A percentile compares a stretch with the other conserved stretches of the same genome.
Evolutionary conservation across 148 eudicot genomes (phyloP).

Genomic region (Fallopia convolvulus): DNA sequence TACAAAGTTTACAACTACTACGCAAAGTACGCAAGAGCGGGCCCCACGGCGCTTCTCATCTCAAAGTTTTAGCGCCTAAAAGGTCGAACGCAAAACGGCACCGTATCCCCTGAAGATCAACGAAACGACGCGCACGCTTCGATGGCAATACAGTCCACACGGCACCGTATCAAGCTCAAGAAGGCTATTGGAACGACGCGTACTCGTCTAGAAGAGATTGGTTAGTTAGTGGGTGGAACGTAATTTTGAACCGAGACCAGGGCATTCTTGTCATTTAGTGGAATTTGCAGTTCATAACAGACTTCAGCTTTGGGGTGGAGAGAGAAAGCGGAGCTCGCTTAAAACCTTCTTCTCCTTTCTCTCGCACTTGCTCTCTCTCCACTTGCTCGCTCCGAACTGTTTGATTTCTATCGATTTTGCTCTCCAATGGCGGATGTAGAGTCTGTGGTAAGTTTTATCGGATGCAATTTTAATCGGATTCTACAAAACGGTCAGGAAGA

Average conservation of each 20-base stretch:
- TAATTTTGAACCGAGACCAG: neutral
- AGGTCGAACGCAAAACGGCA: neutral
- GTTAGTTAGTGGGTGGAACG: neutral
- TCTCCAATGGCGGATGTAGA: neutral
- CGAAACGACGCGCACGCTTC: neutral
- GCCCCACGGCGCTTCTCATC: neutral
- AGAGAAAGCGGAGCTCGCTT: neutral
- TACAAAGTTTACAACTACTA: no score
- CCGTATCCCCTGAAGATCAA: neutral
- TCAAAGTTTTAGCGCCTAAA: conserved; percentile 6
- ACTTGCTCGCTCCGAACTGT: neutral
- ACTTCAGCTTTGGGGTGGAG: neutral
- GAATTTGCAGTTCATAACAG: neutral
- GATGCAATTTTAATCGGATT: no score
- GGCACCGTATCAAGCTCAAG: neutral
- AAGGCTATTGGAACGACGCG: neutral
- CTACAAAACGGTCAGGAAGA: neutral
- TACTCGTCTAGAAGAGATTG: neutral
- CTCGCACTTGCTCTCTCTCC: neutral
- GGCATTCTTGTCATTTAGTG: neutral
- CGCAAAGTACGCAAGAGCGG: neutral
- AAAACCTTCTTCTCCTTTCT: neutral
- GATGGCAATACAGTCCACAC: neutral
- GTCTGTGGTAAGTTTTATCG: neutral
- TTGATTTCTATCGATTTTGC: neutral